Evolutionary conservation across 1,284 basidiomycete genomes (phyloP).

Genomic region (Phylloboletellus chloephorus): DNA sequence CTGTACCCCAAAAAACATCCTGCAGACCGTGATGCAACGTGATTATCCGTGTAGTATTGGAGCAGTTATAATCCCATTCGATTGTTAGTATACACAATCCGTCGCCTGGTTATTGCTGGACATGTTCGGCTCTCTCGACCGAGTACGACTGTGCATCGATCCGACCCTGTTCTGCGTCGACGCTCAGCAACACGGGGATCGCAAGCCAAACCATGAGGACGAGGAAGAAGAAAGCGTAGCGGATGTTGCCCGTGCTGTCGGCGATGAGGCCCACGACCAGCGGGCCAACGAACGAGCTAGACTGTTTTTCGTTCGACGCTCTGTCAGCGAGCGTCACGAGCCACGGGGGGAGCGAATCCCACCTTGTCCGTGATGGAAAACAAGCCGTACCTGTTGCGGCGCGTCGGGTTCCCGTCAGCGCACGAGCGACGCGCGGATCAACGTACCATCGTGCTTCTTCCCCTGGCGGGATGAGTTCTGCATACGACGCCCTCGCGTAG

Average conservation of each 20-base stretch:
- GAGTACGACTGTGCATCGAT: conserved; percentile 57
- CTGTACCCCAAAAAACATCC: too few species aligned
- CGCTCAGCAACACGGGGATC: conserved; percentile 66
- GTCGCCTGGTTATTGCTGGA: not conserved
- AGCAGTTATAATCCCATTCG: not conserved
- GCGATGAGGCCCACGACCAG: conserved; percentile 81
- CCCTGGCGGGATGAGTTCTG: conserved; percentile 70
- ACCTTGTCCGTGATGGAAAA: conserved; percentile 89
- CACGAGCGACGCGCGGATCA: not conserved
- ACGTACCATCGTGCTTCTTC: conserved; percentile 74
- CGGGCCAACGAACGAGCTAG: conserved; percentile 85
- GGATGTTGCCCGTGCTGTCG: conserved; percentile 83
- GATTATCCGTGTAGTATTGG: not conserved
- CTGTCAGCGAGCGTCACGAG: not conserved
- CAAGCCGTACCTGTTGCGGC: conserved; percentile 64
- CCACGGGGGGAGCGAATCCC: conserved; percentile 6
- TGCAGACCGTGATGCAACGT: too few species aligned
- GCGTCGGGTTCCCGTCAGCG: not conserved
- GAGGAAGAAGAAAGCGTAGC: conserved; percentile 86
- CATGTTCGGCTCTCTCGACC: conserved; percentile 1
- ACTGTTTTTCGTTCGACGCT: too few species aligned
- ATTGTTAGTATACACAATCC: not conserved
- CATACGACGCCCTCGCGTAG: conserved; percentile 75
- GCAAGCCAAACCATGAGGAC: conserved; percentile 74
- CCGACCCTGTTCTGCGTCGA: conserved; percentile 65